Evolutionary conservation across 2,329 filamentous ascomycete genomes (phyloP).

Genomic region (Fusarium oxysporum): DNA sequence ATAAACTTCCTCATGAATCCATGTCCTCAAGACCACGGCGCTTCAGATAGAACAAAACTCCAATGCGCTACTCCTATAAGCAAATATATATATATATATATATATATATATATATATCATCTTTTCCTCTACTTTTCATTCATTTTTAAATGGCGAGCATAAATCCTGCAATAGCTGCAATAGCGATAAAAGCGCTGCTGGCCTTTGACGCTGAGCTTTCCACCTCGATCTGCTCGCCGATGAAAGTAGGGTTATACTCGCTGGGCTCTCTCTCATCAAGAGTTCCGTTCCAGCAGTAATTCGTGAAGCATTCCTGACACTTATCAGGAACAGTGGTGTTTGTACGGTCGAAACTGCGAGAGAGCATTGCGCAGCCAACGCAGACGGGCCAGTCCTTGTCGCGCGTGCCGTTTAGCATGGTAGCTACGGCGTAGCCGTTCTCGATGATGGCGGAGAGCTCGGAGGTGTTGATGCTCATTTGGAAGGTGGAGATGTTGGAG

Average conservation of each 20-base stretch:
- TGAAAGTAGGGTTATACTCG: conserved; percentile 47
- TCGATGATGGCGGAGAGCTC: conserved; percentile 83
- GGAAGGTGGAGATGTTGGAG: conserved; percentile 85
- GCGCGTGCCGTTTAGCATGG: conserved; percentile 82
- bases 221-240: conserved; percentile 43
- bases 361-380: conserved; percentile 87
- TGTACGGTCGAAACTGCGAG: conserved; percentile 79
- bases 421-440: conserved; percentile 88
- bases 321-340: conserved; percentile 74
- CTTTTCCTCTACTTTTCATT: not conserved
- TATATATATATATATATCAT: not conserved
- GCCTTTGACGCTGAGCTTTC: conserved; percentile 38
- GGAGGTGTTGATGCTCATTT: conserved; percentile 69
- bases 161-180: conserved; percentile 35
- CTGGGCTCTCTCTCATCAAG: conserved; percentile 50
- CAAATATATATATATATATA: not conserved
- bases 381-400: conserved; percentile 83
- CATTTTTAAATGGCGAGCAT: conserved; percentile 33
- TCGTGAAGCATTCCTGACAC: conserved; percentile 80
- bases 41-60: conserved; percentile 31
- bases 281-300: conserved; percentile 96
- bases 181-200: conserved; percentile 27
- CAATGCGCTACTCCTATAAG: conserved; percentile 7
- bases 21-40: conserved; percentile 23
- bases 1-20: conserved; percentile 17